phyloP scores from a whole-genome alignment of 768 basidiomycete species.

The Boletus rubescentipes region DNA sequence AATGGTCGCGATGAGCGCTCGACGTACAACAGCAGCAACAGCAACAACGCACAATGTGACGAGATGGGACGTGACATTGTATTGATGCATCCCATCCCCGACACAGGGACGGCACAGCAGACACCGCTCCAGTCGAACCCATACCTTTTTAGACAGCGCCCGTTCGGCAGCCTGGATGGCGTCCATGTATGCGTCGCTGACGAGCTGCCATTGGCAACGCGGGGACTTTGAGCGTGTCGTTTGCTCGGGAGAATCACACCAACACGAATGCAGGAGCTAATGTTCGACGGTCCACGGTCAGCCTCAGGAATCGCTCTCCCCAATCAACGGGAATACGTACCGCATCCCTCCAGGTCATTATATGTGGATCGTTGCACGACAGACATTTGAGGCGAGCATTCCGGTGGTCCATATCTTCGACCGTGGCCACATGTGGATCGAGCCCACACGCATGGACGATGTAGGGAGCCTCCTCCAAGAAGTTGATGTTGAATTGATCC shows the following conservation, averaged over 20 bases:
- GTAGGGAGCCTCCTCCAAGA: neutral
- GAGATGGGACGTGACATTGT: neutral
- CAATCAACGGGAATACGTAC: neutral
- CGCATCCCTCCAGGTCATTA: neutral
- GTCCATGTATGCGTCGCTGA: neutral
- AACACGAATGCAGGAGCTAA: neutral
- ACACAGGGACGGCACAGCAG: neutral
- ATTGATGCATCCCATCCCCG: neutral
- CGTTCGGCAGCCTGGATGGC: neutral
- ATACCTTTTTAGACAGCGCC: too few relatives aligned
- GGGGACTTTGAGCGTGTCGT: neutral
- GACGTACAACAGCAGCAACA: too few relatives aligned
- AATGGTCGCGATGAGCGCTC: too few relatives aligned
- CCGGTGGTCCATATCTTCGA: slow-evolving; percentile 1
- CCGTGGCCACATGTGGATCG: neutral
- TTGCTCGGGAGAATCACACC: rapidly evolving
- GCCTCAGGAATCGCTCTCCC: neutral
- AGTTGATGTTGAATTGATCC: neutral
- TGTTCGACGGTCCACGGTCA: neutral
- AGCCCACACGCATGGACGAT: slow-evolving; percentile 3
- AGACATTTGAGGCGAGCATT: neutral
- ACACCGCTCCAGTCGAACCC: neutral
- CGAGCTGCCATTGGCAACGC: neutral
- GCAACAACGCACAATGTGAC: neutral
- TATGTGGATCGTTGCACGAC: neutral